A percentile compares a stretch with the other conserved stretches of the same genome.
Conservation (phyloP, 1,284 basidiomycete species). For the Somion occarium region DNA sequence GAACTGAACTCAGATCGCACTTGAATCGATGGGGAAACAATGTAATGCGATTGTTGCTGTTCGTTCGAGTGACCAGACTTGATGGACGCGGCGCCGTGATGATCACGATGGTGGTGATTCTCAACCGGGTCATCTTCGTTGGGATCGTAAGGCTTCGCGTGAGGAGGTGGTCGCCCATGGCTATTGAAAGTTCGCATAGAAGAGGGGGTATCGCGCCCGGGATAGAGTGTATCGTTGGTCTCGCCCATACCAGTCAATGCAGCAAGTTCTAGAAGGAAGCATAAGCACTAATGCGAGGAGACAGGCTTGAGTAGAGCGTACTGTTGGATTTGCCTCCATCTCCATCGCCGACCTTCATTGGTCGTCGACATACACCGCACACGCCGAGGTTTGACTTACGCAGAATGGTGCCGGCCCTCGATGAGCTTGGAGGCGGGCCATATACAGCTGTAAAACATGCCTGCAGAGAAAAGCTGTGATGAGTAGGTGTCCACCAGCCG, state of each 20-base stretch:
- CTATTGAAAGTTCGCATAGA: conserved; percentile 24
- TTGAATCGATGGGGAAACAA: conserved; percentile 85
- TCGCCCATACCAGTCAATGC: conserved; percentile 85
- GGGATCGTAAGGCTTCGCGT: conserved; percentile 53
- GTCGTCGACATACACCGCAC: conserved; percentile 92
- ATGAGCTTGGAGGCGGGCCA: conserved; percentile 73
- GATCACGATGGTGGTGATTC: conserved; percentile 23
- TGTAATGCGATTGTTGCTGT: conserved; percentile 53
- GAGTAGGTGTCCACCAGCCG: neutral
- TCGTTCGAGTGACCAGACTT: conserved; percentile 44
- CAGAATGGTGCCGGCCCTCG: conserved; percentile 41
- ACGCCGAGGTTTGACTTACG: conserved; percentile 84
- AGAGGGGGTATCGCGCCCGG: conserved; percentile 60
- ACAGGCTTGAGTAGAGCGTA: conserved; percentile 34
- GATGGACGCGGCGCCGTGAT: conserved; percentile 39
- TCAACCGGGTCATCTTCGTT: conserved; percentile 80
- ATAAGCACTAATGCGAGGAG: neutral
- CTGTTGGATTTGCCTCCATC: conserved; percentile 82
- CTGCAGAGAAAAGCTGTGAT: conserved; percentile 33
- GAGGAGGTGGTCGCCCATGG: conserved; percentile 25
- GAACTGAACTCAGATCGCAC: conserved; percentile 86
- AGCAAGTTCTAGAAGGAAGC: conserved; percentile 62
- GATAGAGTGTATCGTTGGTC: conserved; percentile 50
- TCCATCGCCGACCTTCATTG: conserved; percentile 89
- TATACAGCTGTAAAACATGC: conserved; percentile 96